Percentiles rank a stretch among this genome's conserved stretches.
These are phyloP conservation scores for Verbascum thapsus DNA, from an alignment of 257 asterid genomes.

Conservation along the genomic window DNA sequence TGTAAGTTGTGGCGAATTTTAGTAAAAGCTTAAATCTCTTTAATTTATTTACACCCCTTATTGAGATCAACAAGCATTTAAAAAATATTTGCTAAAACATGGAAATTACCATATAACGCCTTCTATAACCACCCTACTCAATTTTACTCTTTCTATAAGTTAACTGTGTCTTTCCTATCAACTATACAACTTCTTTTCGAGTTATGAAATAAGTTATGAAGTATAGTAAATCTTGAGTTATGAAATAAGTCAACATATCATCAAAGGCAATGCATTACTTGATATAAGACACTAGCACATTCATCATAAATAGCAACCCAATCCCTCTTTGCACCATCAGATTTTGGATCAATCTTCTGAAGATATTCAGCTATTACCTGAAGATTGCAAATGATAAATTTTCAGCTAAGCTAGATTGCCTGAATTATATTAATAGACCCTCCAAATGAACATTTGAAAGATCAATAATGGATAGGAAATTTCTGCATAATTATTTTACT, in stretches of 20 bases:
- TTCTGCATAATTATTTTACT: not conserved
- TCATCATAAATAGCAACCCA: slow-evolving; percentile 99
- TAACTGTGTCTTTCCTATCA: no score
- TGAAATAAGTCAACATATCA: slow-evolving; percentile 6
- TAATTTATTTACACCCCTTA: not conserved
- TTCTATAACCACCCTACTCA: no score
- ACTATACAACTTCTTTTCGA: no score
- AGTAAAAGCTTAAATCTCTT: slow-evolving; percentile 6
- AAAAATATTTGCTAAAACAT: no score
- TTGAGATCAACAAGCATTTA: no score
- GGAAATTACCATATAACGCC: no score
- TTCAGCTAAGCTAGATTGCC: slow-evolving; percentile 14
- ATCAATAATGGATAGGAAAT: not conserved
- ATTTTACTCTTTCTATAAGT: no score
- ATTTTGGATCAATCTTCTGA: slow-evolving; percentile 96
- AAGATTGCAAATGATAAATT: slow-evolving; percentile 24
- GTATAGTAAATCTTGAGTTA: not conserved
- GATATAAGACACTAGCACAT: slow-evolving; percentile 90
- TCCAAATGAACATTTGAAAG: not conserved
- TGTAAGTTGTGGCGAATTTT: slow-evolving; percentile 31
- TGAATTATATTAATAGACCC: not conserved
- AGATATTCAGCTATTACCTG: slow-evolving; percentile 98
- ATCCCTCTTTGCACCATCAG: slow-evolving; percentile 99
- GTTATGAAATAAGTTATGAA: not conserved
- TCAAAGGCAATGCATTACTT: slow-evolving; percentile 46